These are phyloP conservation scores for Ulota crispa DNA, from an alignment of 225 moss, liverwort and hornwort species.

Conservation along the genomic window DNA sequence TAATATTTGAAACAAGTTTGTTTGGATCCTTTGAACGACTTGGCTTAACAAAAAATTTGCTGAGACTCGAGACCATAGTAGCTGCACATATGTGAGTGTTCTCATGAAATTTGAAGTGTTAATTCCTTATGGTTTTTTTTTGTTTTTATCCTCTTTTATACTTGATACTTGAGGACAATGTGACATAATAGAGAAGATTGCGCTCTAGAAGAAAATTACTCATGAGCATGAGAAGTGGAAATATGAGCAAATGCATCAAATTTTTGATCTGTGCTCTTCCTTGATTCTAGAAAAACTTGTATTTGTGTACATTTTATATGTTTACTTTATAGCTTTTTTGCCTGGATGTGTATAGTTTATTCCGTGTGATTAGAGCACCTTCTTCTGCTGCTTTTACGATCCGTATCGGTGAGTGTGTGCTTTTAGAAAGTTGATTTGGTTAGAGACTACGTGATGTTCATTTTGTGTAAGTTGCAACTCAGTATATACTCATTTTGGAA, in stretches of 20 bases:
- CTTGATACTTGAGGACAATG: not conserved
- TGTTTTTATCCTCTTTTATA: not conserved
- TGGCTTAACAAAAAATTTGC: not conserved
- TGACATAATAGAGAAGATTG: not conserved
- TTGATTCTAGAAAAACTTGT: not conserved
- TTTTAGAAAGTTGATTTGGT: not conserved
- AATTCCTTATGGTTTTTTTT: not conserved
- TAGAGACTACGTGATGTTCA: not conserved
- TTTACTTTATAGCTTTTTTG: not conserved
- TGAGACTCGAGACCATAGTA: not conserved
- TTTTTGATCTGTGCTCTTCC: not conserved
- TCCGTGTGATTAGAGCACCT: not conserved
- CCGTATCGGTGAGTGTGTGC: not conserved
- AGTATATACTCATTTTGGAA: not conserved
- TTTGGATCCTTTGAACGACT: not conserved
- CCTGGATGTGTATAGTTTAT: not conserved
- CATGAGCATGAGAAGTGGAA: not conserved
- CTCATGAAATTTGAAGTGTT: not conserved
- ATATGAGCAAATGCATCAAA: not conserved
- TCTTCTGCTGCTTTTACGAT: conserved; percentile 2
- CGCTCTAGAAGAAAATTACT: not conserved
- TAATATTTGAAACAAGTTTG: not conserved
- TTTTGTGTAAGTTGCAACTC: not conserved
- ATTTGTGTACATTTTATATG: not conserved
- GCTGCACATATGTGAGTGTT: not conserved